Evolutionary conservation across 1,284 basidiomycete species (phyloP), one percentile per base, ranked within the genome.

Genomic region (Boletus albobrunnescens): DNA sequence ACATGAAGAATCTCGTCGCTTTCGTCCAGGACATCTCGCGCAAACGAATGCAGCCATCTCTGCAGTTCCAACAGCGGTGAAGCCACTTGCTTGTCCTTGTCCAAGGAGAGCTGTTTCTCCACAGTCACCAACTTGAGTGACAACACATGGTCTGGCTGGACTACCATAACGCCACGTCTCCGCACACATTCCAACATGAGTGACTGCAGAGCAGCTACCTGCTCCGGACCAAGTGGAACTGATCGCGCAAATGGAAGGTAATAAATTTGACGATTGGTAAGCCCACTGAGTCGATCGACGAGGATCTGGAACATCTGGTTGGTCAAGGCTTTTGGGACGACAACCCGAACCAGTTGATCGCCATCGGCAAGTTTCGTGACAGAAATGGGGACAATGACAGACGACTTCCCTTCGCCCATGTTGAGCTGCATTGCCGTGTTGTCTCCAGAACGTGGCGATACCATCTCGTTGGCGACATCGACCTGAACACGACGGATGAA

Each of bases 341-440:
- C 57, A 3, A 79, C 69, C 5, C 78, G 68, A 10, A 71, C 70
- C 3, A 79, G 55, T 17, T 61, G 70, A 9, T 61, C 36, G 1
- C 72, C 68, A 50, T 78, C 62, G 0, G 77, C 72, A 6, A 79
- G 58, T 7, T 63, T 49, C 0, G 68, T 57, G 0, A 71, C 61
- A 17, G 69, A 63, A 23, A 79, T 60, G 1, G 78, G 77, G 0
- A 75, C 67, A 17, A 80, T 79, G 2, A 79, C 77, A 0, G 75
- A 74, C 0, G 77, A 75, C 51, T 79, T 79, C 1, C 78, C 77
- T 53, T 79, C 77, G 2, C 77, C 78, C 78, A 80, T 79, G 38
- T 78, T 77, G 11, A 80, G 36, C 47, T 80, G 78, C 17, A 75
- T 59, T 8, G 67, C 57, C 1, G 69, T 69, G 40, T 71, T 79